Base-by-base conservation (phyloP, 192 early-diverging fungal genomes). In the Umbelopsis sp. region DNA sequence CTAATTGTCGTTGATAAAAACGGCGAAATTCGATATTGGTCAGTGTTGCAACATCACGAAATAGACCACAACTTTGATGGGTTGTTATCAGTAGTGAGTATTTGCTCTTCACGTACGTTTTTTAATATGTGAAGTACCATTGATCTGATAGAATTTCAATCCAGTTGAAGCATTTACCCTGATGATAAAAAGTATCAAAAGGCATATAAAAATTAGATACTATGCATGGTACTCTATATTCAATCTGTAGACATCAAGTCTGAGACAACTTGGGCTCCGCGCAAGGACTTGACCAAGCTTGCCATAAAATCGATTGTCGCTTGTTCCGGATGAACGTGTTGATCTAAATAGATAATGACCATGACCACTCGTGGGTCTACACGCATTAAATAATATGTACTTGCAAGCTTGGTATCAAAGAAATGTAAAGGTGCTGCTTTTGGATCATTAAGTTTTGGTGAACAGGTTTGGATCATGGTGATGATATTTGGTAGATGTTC, bases 401-500 rank as follows among this genome's bases (percentile, higher is more conserved):
- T 82, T 2, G 73, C 81, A 22, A 84, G 79, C 43, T 79, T 86
- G 34, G 72, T 79, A 66, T 84, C 85, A 52, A 78, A 86, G 52
- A 86, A 84, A 52, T 83, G 77, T 7, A 83, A 34, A 65, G 81
- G 77, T 24, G 80, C 69, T 74, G 77, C 29, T 51, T 70, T 45
- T 49, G 71, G 38, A 78, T 81, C 69, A 38, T 73, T 69, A 36
- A 80, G 65, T 74, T 83, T 73, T 45, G 51, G 36, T 24, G 54
- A 66, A 65, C 65, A 71, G 2, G 79, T 83, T 70, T 86, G 85
- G 67, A 86, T 84, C 32, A 86, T 86, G 0, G 85, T 82, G 38
- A 86, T 84, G 22, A 82, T 81, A 32, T 82, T 86, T 6, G 85
- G 85, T 68, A 83, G 75, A 71, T 86, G 85, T 14, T 82, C 81